A percentile compares a stretch with the other conserved stretches of the same genome.
phyloP scores from a whole-genome alignment of 768 basidiomycete species.

The Rubroboletus pulcherrimus region DNA sequence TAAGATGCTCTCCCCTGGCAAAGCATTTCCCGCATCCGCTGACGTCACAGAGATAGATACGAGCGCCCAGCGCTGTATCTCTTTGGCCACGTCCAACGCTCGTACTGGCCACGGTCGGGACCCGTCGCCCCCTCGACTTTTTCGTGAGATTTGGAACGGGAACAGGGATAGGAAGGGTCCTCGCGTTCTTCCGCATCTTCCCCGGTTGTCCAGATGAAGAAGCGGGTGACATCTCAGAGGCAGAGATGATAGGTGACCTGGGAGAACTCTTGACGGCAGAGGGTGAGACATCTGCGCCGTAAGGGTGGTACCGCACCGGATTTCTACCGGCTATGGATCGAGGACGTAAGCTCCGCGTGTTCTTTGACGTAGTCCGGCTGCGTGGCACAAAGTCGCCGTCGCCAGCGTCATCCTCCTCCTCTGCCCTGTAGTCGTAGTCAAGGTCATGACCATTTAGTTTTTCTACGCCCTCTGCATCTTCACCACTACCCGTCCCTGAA shows the following conservation, averaged over 20 bases:
- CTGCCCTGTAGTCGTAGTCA: constrained; percentile 30
- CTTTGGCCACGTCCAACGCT: constrained; percentile 28
- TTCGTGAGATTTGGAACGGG: constrained; percentile 69
- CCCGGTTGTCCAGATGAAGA: constrained; percentile 23
- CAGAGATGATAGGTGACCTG: constrained; percentile 31
- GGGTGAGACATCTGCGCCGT: constrained; percentile 25
- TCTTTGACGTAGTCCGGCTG: constrained; percentile 35
- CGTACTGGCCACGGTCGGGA: constrained; percentile 48
- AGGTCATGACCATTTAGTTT: constrained; percentile 20
- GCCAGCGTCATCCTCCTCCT: constrained; percentile 29
- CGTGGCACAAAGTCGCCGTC: constrained; percentile 35
- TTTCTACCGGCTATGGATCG: constrained; percentile 32
- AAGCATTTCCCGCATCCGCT: constrained; percentile 86
- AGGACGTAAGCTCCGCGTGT: constrained; percentile 36
- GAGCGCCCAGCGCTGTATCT: constrained; percentile 38
- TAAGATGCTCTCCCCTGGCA: constrained; percentile 84
- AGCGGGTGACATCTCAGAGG: constrained; percentile 27
- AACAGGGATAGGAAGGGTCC: constrained; percentile 50
- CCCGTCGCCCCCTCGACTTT: constrained; percentile 64
- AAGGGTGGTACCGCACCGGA: constrained; percentile 33
- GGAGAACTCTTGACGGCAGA: constrained; percentile 30
- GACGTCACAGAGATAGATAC: constrained; percentile 73
- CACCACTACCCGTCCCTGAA: constrained; percentile 24
- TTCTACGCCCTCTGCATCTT: constrained; percentile 27
- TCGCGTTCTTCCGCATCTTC: constrained; percentile 33